phyloP scores from a whole-genome alignment of 75 land plant genomes.

The Pinus taeda region DNA sequence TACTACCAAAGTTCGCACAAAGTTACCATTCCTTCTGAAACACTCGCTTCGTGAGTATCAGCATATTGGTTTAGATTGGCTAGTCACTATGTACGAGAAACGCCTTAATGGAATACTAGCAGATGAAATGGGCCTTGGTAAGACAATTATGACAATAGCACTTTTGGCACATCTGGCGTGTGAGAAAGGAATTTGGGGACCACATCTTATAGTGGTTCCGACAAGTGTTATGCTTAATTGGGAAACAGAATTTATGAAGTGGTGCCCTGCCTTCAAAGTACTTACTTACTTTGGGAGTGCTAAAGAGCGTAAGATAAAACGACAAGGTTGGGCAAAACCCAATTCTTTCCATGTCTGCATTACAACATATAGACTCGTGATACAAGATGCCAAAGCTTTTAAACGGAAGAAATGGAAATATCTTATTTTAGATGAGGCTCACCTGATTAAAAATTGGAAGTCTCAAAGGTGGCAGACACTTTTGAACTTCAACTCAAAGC shows the following conservation, averaged over 20 bases:
- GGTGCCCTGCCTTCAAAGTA: slow-evolving; percentile 99
- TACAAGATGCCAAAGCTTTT: slow-evolving; percentile 98
- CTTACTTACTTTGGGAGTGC: slow-evolving; percentile 98
- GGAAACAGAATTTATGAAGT: slow-evolving; percentile 99
- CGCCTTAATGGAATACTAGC: slow-evolving; percentile 96
- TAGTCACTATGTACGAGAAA: slow-evolving; percentile 99
- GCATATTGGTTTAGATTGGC: slow-evolving; percentile 99
- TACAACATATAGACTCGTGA: slow-evolving; percentile 96
- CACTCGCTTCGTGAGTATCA: slow-evolving; percentile 96
- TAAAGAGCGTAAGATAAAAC: slow-evolving; percentile 83
- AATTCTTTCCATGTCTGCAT: slow-evolving; percentile 97
- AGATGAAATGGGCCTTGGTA: slow-evolving; percentile 99
- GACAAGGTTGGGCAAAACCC: slow-evolving; percentile 98
- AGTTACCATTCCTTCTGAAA: slow-evolving; percentile 95
- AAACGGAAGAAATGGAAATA: slow-evolving; percentile 99
- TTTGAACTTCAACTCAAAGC: slow-evolving; percentile 94
- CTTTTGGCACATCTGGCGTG: slow-evolving; percentile 95
- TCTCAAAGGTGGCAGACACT: slow-evolving; percentile 99
- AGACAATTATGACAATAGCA: slow-evolving; percentile 99
- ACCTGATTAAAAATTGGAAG: slow-evolving; percentile 98
- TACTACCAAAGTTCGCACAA: slow-evolving; percentile 95
- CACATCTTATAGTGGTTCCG: slow-evolving; percentile 98
- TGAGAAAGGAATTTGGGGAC: slow-evolving; percentile 99
- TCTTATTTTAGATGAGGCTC: slow-evolving; percentile 97
- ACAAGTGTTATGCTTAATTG: slow-evolving; percentile 99